Conservation (phyloP, 1,284 basidiomycete species). For the Fomitopsis schrenkii region DNA sequence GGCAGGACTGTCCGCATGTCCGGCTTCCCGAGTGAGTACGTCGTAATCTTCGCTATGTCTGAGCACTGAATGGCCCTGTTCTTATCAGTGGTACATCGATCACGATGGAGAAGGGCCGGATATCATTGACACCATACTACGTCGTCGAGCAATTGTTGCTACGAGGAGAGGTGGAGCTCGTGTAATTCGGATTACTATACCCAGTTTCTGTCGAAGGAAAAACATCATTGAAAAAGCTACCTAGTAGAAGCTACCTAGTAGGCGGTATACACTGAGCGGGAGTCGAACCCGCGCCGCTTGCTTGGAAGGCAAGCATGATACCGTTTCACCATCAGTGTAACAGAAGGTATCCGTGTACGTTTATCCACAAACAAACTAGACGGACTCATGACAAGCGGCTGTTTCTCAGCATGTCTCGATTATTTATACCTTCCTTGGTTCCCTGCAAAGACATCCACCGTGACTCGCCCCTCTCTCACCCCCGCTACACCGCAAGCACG, state of each 20-base stretch:
- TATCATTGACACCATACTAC: slow-evolving; percentile 66
- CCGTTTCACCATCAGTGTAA: slow-evolving; percentile 26
- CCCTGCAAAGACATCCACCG: too few relatives aligned
- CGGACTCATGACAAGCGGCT: not conserved
- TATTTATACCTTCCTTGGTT: not conserved
- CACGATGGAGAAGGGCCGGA: slow-evolving; percentile 65
- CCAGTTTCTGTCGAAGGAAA: not conserved
- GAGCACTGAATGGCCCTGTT: not conserved
- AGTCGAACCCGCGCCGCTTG: slow-evolving; percentile 29
- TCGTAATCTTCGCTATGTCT: not conserved
- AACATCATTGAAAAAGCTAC: too few relatives aligned
- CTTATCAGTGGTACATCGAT: slow-evolving; percentile 51
- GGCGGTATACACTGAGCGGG: slow-evolving; percentile 23
- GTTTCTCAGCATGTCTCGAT: not conserved
- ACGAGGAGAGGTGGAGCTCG: slow-evolving; percentile 68
- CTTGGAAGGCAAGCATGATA: slow-evolving; percentile 29
- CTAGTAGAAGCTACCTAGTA: too few relatives aligned
- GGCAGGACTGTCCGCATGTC: slow-evolving; percentile 65
- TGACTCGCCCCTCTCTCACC: not conserved
- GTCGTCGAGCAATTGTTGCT: slow-evolving; percentile 67
- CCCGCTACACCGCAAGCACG: not conserved
- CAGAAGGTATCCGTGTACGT: not conserved
- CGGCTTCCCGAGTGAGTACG: slow-evolving; percentile 65
- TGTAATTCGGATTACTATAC: slow-evolving; percentile 31
- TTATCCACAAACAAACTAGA: too few relatives aligned